Base-by-base conservation (phyloP, 169 alveolate genomes). In the Babesia caballi region DNA sequence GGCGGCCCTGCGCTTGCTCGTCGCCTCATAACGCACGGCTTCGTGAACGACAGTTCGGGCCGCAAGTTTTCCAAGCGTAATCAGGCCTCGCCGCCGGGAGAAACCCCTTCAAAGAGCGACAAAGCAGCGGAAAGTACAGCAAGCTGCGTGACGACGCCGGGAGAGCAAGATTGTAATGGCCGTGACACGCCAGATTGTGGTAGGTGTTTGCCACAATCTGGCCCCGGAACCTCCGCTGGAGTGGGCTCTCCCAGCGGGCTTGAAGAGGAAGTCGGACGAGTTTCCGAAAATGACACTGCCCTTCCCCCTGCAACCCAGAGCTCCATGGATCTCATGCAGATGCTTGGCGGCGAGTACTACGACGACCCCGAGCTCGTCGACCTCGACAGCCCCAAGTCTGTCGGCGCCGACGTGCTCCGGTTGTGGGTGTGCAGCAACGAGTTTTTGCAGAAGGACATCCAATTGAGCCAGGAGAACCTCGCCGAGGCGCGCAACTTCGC, bases 391-490 rank as follows among this genome's bases (percentile, higher is more conserved):
- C 66, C 82, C n/a, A 38, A 36, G 17, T 35, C 54, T 46, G 54
- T 78, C 27, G 75, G 82, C 33, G 84, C 76, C 19, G 88, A 81
- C 25, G 65, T 59, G 17, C 44, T 81, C 54, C 25, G 88, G 8
- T 42, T 72, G 33, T 60, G 70, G 76, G 84, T 40, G 25, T 69
- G 84, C 47, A 56, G 60, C 50, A 70, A 47, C 57, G 88, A 81
- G 67, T 81, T 81, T 33, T 47, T 61, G 19, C 82, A 53, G 41
- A 71, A 66, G 71, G 88, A 81, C 52, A 59, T 81, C n/a, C 65
- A 56, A 23, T 44, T 81, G 57, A 60, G 58, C 23, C 27, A 23
- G 19, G 69, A 23, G 17, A 51, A 61, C 41, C 50, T 81, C 9
- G 30, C 50, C n/a, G 67, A 60, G 35, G 68, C 88, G 0, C 53